Conservation (phyloP, 768 basidiomycete genomes). For the Pholiota conissans region DNA sequence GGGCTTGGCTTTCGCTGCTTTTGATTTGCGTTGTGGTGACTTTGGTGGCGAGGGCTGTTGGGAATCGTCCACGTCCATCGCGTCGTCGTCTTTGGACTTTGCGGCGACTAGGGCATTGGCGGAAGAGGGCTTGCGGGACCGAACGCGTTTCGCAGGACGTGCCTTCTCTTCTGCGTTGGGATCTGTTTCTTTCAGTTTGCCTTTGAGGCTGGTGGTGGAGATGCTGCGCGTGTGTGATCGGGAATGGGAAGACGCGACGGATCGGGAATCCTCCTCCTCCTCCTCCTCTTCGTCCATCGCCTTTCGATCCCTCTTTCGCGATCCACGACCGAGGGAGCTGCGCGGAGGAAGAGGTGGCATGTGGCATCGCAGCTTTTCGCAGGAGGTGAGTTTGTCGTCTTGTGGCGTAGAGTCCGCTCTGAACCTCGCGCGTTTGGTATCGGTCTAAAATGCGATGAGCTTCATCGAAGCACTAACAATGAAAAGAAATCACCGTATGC, state of each 20-base stretch:
- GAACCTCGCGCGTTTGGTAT: constrained; percentile 74
- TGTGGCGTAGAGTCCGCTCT: constrained; percentile 69
- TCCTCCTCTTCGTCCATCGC: constrained; percentile 14
- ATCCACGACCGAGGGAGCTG: constrained; percentile 18
- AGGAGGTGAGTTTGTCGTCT: constrained; percentile 69
- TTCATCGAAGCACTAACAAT: no score
- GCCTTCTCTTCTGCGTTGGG: constrained; percentile 19
- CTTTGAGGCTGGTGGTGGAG: constrained; percentile 11
- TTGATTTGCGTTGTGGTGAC: constrained; percentile 17
- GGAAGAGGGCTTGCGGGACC: constrained; percentile 5
- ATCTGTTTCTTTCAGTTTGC: constrained; percentile 1
- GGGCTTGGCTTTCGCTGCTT: constrained; percentile 19
- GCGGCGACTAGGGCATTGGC: not conserved
- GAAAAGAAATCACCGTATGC: constrained; percentile 60
- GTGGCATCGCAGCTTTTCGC: constrained; percentile 55
- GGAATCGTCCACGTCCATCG: constrained; percentile 17
- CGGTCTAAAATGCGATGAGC: no score
- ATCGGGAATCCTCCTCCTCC: constrained; percentile 5
- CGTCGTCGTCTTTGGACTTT: constrained; percentile 5
- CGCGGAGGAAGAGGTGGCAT: constrained; percentile 32
- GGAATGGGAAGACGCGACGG: constrained; percentile 11
- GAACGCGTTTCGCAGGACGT: constrained; percentile 15
- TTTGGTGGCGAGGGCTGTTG: constrained; percentile 10
- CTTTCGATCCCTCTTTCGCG: constrained; percentile 29
- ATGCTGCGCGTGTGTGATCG: constrained; percentile 4